A percentile compares a stretch with the other conserved stretches of the same genome.
phyloP scores from a whole-genome alignment of 1,139 yeast species.

The Debaryomyces udenii region DNA sequence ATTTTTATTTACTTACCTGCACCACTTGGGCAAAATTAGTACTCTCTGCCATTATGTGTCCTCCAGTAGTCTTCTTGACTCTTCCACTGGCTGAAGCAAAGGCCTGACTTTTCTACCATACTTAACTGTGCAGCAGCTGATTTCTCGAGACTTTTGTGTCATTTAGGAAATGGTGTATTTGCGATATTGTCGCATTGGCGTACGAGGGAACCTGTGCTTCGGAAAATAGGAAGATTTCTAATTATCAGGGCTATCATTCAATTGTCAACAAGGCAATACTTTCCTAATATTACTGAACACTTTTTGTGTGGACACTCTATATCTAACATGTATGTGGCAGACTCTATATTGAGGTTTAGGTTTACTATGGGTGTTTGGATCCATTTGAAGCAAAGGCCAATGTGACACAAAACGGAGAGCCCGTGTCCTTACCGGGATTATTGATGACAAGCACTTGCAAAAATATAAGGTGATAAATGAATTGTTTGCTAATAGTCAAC shows the following conservation, averaged over 20 bases:
- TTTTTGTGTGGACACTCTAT: background rate
- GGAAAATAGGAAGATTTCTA: too few relatives aligned
- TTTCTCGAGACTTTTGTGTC: slow-evolving; percentile 1
- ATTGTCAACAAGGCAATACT: too few relatives aligned
- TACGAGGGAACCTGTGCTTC: too few relatives aligned
- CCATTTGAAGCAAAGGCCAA: background rate
- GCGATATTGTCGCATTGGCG: too few relatives aligned
- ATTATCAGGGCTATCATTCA: too few relatives aligned
- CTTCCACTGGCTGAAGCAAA: background rate
- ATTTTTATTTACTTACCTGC: slow-evolving; percentile 2
- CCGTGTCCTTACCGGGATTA: slow-evolving; percentile 5
- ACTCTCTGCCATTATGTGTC: background rate
- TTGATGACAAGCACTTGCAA: background rate
- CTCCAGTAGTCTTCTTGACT: too few relatives aligned
- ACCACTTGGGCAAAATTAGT: slow-evolving; percentile 2
- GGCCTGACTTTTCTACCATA: background rate
- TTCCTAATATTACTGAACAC: too few relatives aligned
- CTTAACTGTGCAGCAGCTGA: slow-evolving; percentile 1
- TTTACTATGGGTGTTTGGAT: background rate
- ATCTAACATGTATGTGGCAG: too few relatives aligned
- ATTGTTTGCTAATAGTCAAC: background rate
- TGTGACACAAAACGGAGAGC: slow-evolving; percentile 5
- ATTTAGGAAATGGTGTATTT: too few relatives aligned
- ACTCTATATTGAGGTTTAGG: too few relatives aligned
- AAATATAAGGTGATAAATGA: background rate